phyloP scores from a whole-genome alignment of 2,329 filamentous ascomycete genomes.

The Ascochyta rabiei region DNA sequence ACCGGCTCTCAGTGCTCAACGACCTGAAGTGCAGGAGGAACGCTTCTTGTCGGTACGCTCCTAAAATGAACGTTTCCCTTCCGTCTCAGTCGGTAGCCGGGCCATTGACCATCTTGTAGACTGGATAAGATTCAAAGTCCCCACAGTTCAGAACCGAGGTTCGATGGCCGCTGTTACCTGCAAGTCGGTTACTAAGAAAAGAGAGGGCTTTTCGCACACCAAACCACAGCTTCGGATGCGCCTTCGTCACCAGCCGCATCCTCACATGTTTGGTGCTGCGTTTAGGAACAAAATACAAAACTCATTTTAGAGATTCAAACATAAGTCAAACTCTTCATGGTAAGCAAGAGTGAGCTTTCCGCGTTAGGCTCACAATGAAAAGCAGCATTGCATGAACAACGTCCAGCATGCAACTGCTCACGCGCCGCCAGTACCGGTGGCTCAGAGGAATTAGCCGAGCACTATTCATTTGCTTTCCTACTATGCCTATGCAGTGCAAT shows the following conservation, averaged over 20 bases:
- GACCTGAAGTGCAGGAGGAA: neutral
- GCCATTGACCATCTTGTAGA: neutral
- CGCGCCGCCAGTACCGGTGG: neutral
- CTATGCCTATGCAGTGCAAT: conserved; percentile 8
- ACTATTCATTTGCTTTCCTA: neutral
- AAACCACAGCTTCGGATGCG: neutral
- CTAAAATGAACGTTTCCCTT: neutral
- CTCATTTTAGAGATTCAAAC: neutral
- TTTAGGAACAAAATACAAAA: neutral
- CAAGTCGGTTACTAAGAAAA: neutral
- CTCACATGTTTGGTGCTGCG: neutral
- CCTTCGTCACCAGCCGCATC: conserved; percentile 11
- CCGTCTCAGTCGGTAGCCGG: neutral
- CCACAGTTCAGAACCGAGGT: neutral
- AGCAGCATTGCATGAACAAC: neutral
- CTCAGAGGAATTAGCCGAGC: conserved; percentile 11
- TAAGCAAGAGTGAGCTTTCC: neutral
- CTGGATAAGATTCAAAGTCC: neutral
- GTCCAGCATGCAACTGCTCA: neutral
- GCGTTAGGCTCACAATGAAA: neutral
- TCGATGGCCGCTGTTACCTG: neutral
- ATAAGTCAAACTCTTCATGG: neutral
- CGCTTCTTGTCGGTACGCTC: neutral
- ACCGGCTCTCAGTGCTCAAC: neutral
- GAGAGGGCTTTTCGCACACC: neutral